Evolutionary conservation across 2,329 filamentous ascomycete species (phyloP).

Genomic region (Gremmenia infestans): DNA sequence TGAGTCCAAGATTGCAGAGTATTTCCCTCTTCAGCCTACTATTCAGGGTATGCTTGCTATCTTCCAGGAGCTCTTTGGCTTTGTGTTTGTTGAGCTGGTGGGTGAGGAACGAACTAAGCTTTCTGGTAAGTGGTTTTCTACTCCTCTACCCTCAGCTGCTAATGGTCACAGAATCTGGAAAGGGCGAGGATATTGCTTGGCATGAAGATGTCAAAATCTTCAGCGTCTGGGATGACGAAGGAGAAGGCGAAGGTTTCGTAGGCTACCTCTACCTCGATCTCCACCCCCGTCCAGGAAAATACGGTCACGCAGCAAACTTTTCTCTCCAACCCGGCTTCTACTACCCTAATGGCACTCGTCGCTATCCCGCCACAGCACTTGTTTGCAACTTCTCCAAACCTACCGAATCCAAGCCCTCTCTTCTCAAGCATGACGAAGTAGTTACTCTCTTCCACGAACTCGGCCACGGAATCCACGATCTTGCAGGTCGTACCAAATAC

Average conservation of each 20-base stretch:
- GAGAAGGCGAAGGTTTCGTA: slow-evolving; percentile 66
- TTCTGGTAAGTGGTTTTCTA: slow-evolving; percentile 16
- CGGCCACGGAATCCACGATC: slow-evolving; percentile 66
- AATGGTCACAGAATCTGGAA: slow-evolving; percentile 21
- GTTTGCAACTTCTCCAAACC: slow-evolving; percentile 86
- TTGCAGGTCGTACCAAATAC: slow-evolving; percentile 58
- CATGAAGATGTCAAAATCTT: slow-evolving; percentile 80
- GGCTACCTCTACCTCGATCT: slow-evolving; percentile 82
- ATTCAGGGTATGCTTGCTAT: slow-evolving; percentile 76
- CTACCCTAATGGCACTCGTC: slow-evolving; percentile 60
- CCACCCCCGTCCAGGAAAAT: slow-evolving; percentile 75
- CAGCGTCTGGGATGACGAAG: slow-evolving; percentile 74
- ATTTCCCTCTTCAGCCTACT: slow-evolving; percentile 72
- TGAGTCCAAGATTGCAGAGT: slow-evolving; percentile 75
- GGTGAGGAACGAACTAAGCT: slow-evolving; percentile 52
- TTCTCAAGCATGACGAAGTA: slow-evolving; percentile 79
- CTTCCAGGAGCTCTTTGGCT: slow-evolving; percentile 76
- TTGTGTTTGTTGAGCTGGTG: slow-evolving; percentile 70
- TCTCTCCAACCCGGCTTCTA: slow-evolving; percentile 70
- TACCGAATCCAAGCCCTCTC: slow-evolving; percentile 67
- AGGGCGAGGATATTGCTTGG: slow-evolving; percentile 56
- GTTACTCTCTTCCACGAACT: slow-evolving; percentile 78
- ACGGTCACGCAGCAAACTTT: slow-evolving; percentile 82
- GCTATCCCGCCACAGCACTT: slow-evolving; percentile 72
- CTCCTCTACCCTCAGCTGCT: background rate